These are phyloP conservation scores for Eimeria falciformis DNA, from an alignment of 169 alveolate species.

Conservation along the genomic window DNA sequence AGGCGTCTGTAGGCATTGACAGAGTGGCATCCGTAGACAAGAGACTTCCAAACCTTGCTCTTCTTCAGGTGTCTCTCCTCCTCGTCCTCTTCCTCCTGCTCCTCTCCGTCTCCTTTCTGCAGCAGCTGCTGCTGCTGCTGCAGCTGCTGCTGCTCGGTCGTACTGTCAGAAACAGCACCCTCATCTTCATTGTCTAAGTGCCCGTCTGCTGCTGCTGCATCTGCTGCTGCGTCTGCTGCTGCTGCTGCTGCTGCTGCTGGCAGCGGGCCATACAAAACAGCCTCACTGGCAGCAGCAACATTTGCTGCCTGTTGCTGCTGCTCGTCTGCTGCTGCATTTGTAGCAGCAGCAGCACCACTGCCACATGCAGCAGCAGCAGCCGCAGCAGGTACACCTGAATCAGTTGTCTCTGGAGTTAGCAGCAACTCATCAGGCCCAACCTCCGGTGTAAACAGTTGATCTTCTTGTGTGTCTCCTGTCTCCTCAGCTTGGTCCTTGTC, in stretches of 20 bases:
- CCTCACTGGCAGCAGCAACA: background rate
- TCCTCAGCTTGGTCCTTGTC: background rate
- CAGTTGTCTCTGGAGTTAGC: constrained; percentile 32
- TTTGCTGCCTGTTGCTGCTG: background rate
- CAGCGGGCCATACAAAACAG: too few relatives aligned
- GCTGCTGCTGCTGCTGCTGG: background rate
- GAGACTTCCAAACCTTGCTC: constrained; percentile 53
- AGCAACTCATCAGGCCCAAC: background rate
- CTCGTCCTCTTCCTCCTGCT: constrained; percentile 11
- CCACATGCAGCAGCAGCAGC: background rate
- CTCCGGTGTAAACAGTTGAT: constrained; percentile 52
- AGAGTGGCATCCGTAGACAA: constrained; percentile 75
- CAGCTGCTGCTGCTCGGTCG: background rate
- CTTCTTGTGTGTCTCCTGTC: background rate
- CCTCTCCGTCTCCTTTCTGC: background rate
- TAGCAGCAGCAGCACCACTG: background rate
- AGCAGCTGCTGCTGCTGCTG: constrained; percentile 20
- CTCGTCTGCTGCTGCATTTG: background rate
- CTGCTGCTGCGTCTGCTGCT: background rate
- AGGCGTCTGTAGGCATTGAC: constrained; percentile 87
- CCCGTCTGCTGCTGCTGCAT: too few relatives aligned
- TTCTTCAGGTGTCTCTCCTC: background rate
- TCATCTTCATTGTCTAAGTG: too few relatives aligned
- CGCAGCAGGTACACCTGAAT: background rate
- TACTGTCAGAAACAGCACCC: too few relatives aligned